A percentile compares a stretch with the other conserved stretches of the same genome.
Evolutionary conservation across 148 eudicot species (phyloP).

Genomic region (Camellia japonica): DNA sequence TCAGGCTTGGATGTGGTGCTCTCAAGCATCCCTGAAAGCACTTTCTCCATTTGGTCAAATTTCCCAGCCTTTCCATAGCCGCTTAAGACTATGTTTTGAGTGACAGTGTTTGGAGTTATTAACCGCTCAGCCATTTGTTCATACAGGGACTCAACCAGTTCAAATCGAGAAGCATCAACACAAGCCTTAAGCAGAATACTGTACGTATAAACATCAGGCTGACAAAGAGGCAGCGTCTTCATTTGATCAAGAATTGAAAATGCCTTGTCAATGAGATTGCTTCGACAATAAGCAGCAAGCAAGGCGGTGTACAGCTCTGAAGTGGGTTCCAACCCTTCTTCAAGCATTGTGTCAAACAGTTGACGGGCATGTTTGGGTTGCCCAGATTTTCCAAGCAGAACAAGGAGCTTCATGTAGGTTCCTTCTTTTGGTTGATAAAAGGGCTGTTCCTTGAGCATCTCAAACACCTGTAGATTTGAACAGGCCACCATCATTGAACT

Average conservation of each 20-base stretch:
- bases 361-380: slow-evolving; percentile 77
- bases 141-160: slow-evolving; percentile 70
- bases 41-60: slow-evolving; percentile 83
- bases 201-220: slow-evolving; percentile 89
- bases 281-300: slow-evolving; percentile 80
- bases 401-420: slow-evolving; percentile 88
- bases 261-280: slow-evolving; percentile 61
- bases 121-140: slow-evolving; percentile 63
- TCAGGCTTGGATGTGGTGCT: slow-evolving; percentile 64
- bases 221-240: slow-evolving; percentile 80
- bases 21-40: slow-evolving; percentile 72
- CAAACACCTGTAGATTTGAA: slow-evolving; percentile 61
- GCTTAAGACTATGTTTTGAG: slow-evolving; percentile 76
- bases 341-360: slow-evolving; percentile 72
- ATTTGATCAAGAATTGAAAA: slow-evolving; percentile 59
- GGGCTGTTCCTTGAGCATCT: slow-evolving; percentile 82
- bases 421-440: slow-evolving; percentile 94
- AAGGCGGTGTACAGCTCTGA: slow-evolving; percentile 77
- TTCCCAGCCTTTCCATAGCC: slow-evolving; percentile 87
- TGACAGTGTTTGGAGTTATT: slow-evolving; percentile 79
- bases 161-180: slow-evolving; percentile 63
- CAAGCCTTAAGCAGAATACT: slow-evolving; percentile 85
- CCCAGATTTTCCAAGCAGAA: slow-evolving; percentile 77
- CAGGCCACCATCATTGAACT: slow-evolving; percentile 6
- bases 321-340: slow-evolving; percentile 77